Evolutionary conservation across 2,329 filamentous ascomycete genomes (phyloP).

Genomic region (Colletotrichum sp.): DNA sequence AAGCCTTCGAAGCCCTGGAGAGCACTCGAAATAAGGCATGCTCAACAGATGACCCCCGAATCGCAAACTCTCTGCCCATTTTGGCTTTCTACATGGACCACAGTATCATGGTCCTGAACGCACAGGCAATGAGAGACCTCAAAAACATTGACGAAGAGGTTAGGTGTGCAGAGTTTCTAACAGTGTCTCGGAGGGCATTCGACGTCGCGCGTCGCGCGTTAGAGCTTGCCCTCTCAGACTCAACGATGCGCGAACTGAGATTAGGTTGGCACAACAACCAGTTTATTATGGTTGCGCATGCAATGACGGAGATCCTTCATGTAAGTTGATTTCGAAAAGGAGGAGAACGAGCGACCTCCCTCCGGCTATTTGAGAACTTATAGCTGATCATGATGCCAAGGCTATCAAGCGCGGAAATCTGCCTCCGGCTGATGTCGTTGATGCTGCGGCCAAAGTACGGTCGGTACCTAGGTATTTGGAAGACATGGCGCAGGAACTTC

Average conservation of each 20-base stretch:
- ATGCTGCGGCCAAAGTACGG: neutral
- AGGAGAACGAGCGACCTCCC: neutral
- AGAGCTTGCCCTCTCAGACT: neutral
- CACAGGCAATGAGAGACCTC: slow-evolving; percentile 28
- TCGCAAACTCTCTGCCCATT: slow-evolving; percentile 10
- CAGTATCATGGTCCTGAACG: slow-evolving; percentile 29
- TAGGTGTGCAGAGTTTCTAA: neutral
- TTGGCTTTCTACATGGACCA: slow-evolving; percentile 29
- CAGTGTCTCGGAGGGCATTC: neutral
- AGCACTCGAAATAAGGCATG: neutral
- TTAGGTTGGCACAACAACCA: slow-evolving; percentile 30
- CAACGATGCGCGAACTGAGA: slow-evolving; percentile 19
- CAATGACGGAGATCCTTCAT: slow-evolving; percentile 25
- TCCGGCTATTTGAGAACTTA: neutral
- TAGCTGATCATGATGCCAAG: neutral
- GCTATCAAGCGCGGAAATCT: neutral
- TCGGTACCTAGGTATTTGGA: neutral
- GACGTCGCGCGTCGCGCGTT: neutral
- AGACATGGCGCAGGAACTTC: neutral
- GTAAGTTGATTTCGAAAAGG: neutral
- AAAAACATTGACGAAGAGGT: slow-evolving; percentile 18
- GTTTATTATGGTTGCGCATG: slow-evolving; percentile 28
- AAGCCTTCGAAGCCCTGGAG: slow-evolving; percentile 17
- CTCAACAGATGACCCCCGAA: neutral
- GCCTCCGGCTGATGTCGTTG: neutral